Evolutionary conservation across 1,284 basidiomycete species (phyloP), one percentile per base, ranked within the genome.

Genomic region (Pterula multifida): DNA sequence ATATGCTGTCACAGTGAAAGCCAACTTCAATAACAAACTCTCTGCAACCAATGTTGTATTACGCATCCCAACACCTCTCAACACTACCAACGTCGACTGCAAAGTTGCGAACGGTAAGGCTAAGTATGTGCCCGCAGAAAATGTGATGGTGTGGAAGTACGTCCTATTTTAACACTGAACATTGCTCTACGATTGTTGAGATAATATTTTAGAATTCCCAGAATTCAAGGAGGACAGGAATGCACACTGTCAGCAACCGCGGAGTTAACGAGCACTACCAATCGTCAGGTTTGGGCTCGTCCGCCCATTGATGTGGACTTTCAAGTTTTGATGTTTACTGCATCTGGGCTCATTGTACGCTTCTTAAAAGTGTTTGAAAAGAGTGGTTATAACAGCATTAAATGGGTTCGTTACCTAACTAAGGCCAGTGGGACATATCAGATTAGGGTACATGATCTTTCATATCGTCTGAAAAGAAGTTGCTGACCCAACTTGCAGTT

Each of bases 321-420:
- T 68, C 82, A 93, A 69, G 95, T 99, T 52, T 75, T 98, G 59
- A 98, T 98, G 95, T 93, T 97, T 67, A 98, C 95, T 0, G 79
- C 94, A 3, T 97, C 93, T 4, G 96, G 96, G 0, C 66, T 99
- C 58, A 84, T 96, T 49, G 96, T 99, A 15, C 80, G 95, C 46
- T 99, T 97, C 75, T 68, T 99, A 61, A 98, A 98, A 66, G 94
- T 99, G 22, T 97, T 96, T 60, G 96, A 98, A 71, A 96, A 93
- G 75, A 82, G 76, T 63, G 90, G 84, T 58, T 98, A 98, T 62
- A 81, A 90, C 58, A 90, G 86, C 56, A 81, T 93, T 55, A 94
- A 94, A 65, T 95, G 91, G 91, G 91, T 95, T 23, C 71, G 88
- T 46, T 90, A 92, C 62, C 75, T 93, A 52, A 92, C 90, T 25